Conservation (phyloP, 2,329 filamentous ascomycete species). For the Scedosporium aurantiacum region DNA sequence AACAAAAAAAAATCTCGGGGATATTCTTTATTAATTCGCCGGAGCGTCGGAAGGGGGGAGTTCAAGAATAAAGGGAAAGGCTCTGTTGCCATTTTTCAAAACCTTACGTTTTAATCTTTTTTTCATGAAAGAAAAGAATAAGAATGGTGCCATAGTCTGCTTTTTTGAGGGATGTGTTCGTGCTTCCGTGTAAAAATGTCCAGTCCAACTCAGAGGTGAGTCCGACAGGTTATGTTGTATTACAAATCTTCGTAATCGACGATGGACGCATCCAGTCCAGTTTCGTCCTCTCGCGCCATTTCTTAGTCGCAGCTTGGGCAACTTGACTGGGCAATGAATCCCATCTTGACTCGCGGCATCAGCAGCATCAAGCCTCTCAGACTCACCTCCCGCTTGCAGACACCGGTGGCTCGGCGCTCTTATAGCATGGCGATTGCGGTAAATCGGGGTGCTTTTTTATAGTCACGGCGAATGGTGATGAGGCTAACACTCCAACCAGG, state of each 20-base stretch:
- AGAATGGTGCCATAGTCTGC: background rate
- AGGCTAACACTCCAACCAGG: background rate
- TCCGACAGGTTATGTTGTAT: background rate
- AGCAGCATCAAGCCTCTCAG: background rate
- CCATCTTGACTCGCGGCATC: background rate
- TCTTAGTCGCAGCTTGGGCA: background rate
- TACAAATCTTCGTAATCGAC: background rate
- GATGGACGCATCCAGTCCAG: background rate
- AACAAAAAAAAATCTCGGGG: background rate
- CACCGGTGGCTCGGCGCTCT: background rate
- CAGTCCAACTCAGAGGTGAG: background rate
- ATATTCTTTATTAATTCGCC: constrained; percentile 4
- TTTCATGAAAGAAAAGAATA: constrained; percentile 2
- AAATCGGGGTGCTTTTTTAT: background rate
- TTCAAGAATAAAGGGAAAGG: background rate
- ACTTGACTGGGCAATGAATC: background rate
- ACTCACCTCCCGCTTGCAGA: background rate
- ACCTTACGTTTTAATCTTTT: background rate
- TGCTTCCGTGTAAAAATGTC: background rate
- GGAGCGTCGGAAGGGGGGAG: background rate
- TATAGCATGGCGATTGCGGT: constrained; percentile 4
- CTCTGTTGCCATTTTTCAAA: background rate
- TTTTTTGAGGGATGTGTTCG: too few relatives aligned
- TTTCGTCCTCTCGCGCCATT: background rate
- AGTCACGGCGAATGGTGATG: background rate